phyloP scores from a whole-genome alignment of 768 basidiomycete species.

The Mrakia gelida region DNA sequence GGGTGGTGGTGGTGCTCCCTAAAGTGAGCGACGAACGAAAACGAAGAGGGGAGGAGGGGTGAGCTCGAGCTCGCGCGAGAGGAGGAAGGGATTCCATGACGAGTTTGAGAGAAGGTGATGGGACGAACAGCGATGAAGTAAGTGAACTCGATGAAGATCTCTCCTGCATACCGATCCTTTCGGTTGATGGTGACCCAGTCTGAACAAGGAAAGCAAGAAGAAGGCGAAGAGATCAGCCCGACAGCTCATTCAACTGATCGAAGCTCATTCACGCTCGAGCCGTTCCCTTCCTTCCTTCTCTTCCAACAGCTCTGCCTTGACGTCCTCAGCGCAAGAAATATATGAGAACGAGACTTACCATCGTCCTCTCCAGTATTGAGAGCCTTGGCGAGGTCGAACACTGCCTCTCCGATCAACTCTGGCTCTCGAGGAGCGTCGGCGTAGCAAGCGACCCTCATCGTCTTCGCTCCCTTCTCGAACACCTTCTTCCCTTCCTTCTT shows the following conservation, averaged over 20 bases:
- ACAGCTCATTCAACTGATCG: background rate
- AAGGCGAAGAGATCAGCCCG: background rate
- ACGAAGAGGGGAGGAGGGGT: background rate
- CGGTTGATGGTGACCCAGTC: conserved; percentile 90
- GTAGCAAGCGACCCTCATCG: conserved; percentile 70
- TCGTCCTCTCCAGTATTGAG: conserved; percentile 85
- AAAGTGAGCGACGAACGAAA: background rate
- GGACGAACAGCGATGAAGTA: conserved; percentile 64
- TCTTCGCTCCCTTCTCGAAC: conserved; percentile 42
- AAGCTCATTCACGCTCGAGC: conserved; percentile 1
- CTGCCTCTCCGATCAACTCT: conserved; percentile 70
- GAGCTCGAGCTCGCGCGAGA: no score
- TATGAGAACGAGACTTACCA: conserved; percentile 53
- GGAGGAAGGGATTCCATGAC: background rate
- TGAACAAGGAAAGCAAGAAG: conserved; percentile 42
- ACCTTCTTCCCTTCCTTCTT: conserved; percentile 35
- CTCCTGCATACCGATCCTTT: conserved; percentile 74
- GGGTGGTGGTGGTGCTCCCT: conserved; percentile 30
- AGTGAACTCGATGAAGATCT: conserved; percentile 89
- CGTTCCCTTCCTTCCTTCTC: background rate
- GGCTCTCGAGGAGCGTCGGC: conserved; percentile 74
- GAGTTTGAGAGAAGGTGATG: background rate
- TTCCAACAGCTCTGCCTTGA: background rate
- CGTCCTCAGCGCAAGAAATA: background rate
- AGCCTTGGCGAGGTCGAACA: conserved; percentile 70